Evolutionary conservation across 164 flowering plant species (phyloP), one percentile per base, ranked within the genome.

Genomic region (Saururus chinensis): DNA sequence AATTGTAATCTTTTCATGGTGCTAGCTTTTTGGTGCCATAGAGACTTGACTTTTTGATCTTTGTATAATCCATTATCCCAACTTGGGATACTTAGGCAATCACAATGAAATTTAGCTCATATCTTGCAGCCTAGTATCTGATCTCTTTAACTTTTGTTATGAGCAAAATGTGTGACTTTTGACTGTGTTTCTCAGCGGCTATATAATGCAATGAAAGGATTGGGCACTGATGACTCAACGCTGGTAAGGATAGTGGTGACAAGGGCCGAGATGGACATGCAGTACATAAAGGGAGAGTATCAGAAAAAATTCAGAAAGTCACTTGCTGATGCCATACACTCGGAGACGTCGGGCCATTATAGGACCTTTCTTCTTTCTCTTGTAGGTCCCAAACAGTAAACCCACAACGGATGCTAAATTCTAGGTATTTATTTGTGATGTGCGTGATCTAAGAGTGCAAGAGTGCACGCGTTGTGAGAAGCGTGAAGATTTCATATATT

Each of bases 261-360:
- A 40, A 80, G 97, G 73, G 63, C 84, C 9, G 97, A 88, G 73
- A 76, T 91, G 1, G 97, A 91, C 66, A 75, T 88, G 92, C 86
- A 81, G 61, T 75, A 81, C 51, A 88, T 90, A 61, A 91, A 84
- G 70, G 80, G 80, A 4, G 96, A 83, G 63, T 91, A 91, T 67
- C 72, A 61, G 13, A 84, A 74, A 70, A 82, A 82, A 58, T 76
- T 83, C 59, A 68, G 69, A 19, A 86, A 85, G 66, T 22, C 86
- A 1, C 68, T 91, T 74, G 52, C 70, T 19, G 84, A 84, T 67
- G 93, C 82, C 1, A 84, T 88, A 55, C 76, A 74, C 64, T 80
- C 89, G 0, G 97, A 88, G 59, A 86, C 89, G 7, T 84, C 92
- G 2, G 81, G 96, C 62, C 68, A 82, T 69, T 91, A 88, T 66